Evolutionary conservation across 2,329 filamentous ascomycete genomes (phyloP).

Genomic region (Escovopsis weberi): DNA sequence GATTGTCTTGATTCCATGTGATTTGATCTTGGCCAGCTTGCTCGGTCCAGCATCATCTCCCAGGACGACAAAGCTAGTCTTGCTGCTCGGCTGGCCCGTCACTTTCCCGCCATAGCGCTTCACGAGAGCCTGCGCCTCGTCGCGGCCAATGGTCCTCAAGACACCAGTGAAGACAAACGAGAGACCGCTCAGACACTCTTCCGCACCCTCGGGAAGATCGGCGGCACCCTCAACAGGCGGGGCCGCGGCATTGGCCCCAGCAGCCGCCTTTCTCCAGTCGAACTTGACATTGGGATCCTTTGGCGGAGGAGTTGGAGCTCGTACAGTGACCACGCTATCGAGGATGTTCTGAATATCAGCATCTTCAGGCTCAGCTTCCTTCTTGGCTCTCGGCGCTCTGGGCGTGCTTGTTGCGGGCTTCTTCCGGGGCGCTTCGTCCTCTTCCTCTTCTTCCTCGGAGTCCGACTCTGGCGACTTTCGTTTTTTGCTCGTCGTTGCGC

Average conservation of each 20-base stretch:
- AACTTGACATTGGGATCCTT: slow-evolving; percentile 61
- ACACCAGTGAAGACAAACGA: slow-evolving; percentile 94
- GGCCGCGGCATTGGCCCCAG: slow-evolving; percentile 43
- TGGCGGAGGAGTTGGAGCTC: slow-evolving; percentile 70
- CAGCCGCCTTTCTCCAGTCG: slow-evolving; percentile 53
- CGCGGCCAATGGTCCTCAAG: slow-evolving; percentile 63
- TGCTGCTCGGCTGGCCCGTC: slow-evolving; percentile 70
- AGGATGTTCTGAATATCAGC: slow-evolving; percentile 67
- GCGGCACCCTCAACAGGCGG: slow-evolving; percentile 48
- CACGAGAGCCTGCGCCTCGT: slow-evolving; percentile 72
- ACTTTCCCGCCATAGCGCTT: slow-evolving; percentile 93
- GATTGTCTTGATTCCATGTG: slow-evolving; percentile 75
- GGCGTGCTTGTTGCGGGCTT: slow-evolving; percentile 43
- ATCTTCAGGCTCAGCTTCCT: slow-evolving; percentile 51
- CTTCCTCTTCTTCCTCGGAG: slow-evolving; percentile 43
- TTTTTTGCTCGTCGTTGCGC: slow-evolving; percentile 30
- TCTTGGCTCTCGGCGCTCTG: slow-evolving; percentile 46
- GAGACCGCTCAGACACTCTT: slow-evolving; percentile 80
- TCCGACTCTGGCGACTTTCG: slow-evolving; percentile 42
- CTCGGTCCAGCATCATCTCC: slow-evolving; percentile 85
- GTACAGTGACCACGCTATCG: slow-evolving; percentile 70
- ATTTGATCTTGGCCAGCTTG: slow-evolving; percentile 75
- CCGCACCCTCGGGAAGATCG: slow-evolving; percentile 68
- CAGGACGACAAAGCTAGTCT: slow-evolving; percentile 87
- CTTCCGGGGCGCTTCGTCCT: slow-evolving; percentile 42